Conservation (phyloP, 139 green algal genomes). For the Haematococcus sp. region DNA sequence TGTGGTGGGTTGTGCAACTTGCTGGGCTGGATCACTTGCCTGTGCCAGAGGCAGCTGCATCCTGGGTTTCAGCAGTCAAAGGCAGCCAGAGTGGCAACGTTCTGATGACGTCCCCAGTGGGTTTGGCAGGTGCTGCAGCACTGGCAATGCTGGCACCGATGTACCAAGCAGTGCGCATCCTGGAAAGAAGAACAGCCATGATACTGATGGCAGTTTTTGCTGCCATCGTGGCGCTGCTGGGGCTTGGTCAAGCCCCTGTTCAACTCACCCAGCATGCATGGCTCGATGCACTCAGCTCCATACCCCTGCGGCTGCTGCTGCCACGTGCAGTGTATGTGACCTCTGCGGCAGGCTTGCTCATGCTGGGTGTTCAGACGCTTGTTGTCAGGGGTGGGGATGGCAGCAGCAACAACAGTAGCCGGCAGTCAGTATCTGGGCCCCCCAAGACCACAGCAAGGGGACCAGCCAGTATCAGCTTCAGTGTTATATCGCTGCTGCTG, state of each 20-base stretch:
- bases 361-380: conserved; percentile 24
- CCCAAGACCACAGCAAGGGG: no score
- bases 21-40: no score
- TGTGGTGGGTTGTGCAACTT: no score
- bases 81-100: background rate
- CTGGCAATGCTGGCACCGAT: background rate
- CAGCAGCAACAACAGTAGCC: no score
- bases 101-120: background rate
- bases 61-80: no score
- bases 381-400: no score
- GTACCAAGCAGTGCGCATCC: background rate
- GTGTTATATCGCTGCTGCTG: conserved; percentile 13
- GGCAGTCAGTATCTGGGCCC: no score
- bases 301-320: conserved; percentile 43
- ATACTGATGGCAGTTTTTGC: background rate
- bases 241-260: background rate
- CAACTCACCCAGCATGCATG: background rate
- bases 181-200: no score
- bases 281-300: background rate
- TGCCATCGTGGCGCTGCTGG: background rate
- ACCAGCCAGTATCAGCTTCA: no score
- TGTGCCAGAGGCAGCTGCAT: no score
- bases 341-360: conserved; percentile 1
- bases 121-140: background rate
- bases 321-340: conserved; percentile 31